Conservation (phyloP, 495 filamentous ascomycete species). For the Glarea lozoyensis region DNA sequence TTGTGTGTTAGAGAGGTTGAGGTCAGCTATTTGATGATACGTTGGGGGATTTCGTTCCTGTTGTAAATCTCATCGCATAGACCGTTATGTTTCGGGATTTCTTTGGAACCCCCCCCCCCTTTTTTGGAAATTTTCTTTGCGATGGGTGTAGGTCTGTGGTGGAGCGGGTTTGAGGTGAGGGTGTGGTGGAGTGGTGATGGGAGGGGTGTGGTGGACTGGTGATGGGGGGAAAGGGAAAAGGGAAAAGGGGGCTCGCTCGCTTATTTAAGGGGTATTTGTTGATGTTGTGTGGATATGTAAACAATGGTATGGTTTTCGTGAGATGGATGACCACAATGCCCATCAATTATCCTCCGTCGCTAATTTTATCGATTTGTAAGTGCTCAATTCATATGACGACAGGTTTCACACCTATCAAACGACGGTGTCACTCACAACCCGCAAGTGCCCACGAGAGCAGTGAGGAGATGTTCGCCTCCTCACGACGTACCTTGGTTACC, state of each 20-base stretch:
- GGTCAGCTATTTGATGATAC: slow-evolving; percentile 63
- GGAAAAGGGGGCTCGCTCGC: slow-evolving; percentile 23
- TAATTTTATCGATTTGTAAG: too few relatives aligned
- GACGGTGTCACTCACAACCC: too few relatives aligned
- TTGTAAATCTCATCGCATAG: slow-evolving; percentile 72
- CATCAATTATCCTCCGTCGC: too few relatives aligned
- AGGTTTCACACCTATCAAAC: too few relatives aligned
- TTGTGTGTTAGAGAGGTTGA: neutral
- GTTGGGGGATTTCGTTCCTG: slow-evolving; percentile 78
- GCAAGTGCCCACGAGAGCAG: too few relatives aligned
- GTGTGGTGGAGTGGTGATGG: slow-evolving; percentile 23
- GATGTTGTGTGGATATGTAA: too few relatives aligned
- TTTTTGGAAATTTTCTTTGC: slow-evolving; percentile 47
- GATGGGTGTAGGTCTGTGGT: slow-evolving; percentile 33
- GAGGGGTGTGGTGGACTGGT: slow-evolving; percentile 23
- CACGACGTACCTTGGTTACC: too few relatives aligned
- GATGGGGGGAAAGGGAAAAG: slow-evolving; percentile 30
- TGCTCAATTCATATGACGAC: too few relatives aligned
- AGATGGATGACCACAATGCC: too few relatives aligned
- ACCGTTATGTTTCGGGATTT: slow-evolving; percentile 65
- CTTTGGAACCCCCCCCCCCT: slow-evolving; percentile 59
- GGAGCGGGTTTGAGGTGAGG: too few relatives aligned
- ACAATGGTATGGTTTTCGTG: too few relatives aligned
- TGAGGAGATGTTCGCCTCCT: too few relatives aligned
- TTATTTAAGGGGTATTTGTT: neutral